A percentile compares a stretch with the other conserved stretches of the same genome.
These are phyloP conservation scores for Amphibolis antarctica DNA, from an alignment of 106 monocot genomes.

Conservation along the genomic window DNA sequence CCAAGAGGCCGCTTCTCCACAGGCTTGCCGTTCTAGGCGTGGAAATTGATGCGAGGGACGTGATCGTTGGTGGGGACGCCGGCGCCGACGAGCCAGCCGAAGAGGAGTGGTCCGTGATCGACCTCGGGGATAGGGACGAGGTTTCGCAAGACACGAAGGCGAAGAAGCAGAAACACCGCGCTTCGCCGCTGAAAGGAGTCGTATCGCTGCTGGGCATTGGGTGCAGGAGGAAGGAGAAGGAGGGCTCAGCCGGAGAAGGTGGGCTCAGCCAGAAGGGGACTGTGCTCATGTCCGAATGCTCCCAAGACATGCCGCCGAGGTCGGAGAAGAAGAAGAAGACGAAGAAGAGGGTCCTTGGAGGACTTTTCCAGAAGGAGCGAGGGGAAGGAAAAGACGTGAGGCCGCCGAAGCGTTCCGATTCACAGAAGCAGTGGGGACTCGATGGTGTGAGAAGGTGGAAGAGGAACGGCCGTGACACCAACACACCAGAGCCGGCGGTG, in stretches of 20 bases:
- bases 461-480: slow-evolving; percentile 20
- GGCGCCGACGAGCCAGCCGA: slow-evolving; percentile 4
- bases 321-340: slow-evolving; percentile 20
- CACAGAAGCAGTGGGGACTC: slow-evolving; percentile 47
- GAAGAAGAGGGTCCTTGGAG: slow-evolving; percentile 39
- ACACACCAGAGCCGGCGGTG: slow-evolving; percentile 1
- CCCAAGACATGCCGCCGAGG: no score
- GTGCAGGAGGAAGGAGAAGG: slow-evolving; percentile 32
- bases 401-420: not conserved
- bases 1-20: slow-evolving; percentile 71
- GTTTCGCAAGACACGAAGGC: not conserved
- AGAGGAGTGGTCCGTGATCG: slow-evolving; percentile 69
- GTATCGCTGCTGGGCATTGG: slow-evolving; percentile 8
- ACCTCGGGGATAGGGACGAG: slow-evolving; percentile 45
- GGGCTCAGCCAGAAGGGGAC: no score
- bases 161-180: slow-evolving; percentile 22
- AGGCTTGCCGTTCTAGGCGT: slow-evolving; percentile 55
- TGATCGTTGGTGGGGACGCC: slow-evolving; percentile 13
- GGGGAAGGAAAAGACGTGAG: slow-evolving; percentile 2
- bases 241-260: no score
- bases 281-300: no score
- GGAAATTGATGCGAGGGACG: slow-evolving; percentile 43
- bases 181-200: slow-evolving; percentile 15
- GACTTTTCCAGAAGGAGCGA: slow-evolving; percentile 20
- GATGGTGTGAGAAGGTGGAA: slow-evolving; percentile 79